Percentiles rank a stretch among this genome's conserved stretches.
Evolutionary conservation across 352 stramenopile species (phyloP).

Genomic region (Pythium phragmitis): DNA sequence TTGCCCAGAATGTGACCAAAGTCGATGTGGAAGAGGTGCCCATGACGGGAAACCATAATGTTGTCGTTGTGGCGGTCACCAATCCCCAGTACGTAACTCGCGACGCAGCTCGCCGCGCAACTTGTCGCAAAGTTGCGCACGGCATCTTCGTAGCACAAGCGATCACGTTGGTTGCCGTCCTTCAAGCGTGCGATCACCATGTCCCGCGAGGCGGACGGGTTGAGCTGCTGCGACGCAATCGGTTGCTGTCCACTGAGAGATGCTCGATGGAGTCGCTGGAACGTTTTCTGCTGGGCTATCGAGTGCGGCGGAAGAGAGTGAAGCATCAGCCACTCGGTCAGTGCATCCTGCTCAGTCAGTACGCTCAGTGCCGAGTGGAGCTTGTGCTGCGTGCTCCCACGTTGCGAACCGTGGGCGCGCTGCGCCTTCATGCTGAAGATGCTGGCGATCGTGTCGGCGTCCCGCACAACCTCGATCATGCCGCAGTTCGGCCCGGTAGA

Average conservation of each 20-base stretch:
- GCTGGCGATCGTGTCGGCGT: conserved; percentile 52
- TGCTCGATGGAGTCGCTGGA: conserved; percentile 22
- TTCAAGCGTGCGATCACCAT: conserved; percentile 8
- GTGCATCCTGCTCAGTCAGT: conserved; percentile 27
- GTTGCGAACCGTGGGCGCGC: conserved; percentile 21
- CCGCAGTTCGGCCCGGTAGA: conserved; percentile 46
- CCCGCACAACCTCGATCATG: conserved; percentile 55
- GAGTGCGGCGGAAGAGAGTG: conserved; percentile 13
- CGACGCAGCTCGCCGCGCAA: conserved; percentile 41
- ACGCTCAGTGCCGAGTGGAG: conserved; percentile 30
- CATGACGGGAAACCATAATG: conserved; percentile 45
- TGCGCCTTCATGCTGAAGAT: conserved; percentile 33
- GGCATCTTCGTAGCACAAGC: conserved; percentile 15
- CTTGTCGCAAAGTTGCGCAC: conserved; percentile 30
- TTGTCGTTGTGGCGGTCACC: conserved; percentile 61
- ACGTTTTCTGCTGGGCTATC: conserved; percentile 10
- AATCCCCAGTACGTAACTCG: conserved; percentile 56
- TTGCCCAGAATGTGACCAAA: conserved; percentile 47
- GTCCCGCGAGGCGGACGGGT: background rate
- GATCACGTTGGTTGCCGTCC: conserved; percentile 4
- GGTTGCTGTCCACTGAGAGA: conserved; percentile 9
- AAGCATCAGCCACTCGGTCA: conserved; percentile 30
- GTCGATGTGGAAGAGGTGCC: conserved; percentile 43
- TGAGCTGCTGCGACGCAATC: background rate
- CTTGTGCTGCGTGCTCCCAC: conserved; percentile 30